phyloP scores from a whole-genome alignment of 257 asterid genomes.

The Lycium ferocissimum region DNA sequence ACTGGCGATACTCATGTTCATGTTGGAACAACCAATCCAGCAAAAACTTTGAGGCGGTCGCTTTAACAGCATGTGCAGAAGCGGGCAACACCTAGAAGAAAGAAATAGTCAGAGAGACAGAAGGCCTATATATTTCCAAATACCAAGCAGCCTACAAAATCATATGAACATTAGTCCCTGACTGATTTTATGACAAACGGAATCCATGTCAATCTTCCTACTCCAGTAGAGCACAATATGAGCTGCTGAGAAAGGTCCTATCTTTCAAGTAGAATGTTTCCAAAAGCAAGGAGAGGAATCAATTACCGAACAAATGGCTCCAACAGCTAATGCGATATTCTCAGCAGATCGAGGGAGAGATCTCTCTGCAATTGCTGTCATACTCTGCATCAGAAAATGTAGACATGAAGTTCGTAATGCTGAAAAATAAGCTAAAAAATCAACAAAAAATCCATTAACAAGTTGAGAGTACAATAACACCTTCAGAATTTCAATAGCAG shows the following conservation, averaged over 20 bases:
- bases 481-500: slow-evolving; percentile 83
- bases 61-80: slow-evolving; percentile 70
- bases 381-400: slow-evolving; percentile 51
- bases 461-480: slow-evolving; percentile 42
- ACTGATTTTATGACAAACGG: slow-evolving; percentile 20
- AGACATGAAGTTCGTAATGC: slow-evolving; percentile 27
- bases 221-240: slow-evolving; percentile 7
- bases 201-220: slow-evolving; percentile 22
- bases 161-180: background rate
- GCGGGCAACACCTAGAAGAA: slow-evolving; percentile 74
- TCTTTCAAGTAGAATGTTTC: slow-evolving; percentile 4
- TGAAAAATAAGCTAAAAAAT: slow-evolving; percentile 21
- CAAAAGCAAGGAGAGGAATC: slow-evolving; percentile 8
- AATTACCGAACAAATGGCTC: slow-evolving; percentile 85
- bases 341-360: slow-evolving; percentile 89
- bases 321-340: slow-evolving; percentile 85
- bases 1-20: slow-evolving; percentile 92
- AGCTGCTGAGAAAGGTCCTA: background rate
- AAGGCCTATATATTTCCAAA: background rate
- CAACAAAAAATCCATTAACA: slow-evolving; percentile 30
- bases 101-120: slow-evolving; percentile 17
- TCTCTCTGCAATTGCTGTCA: slow-evolving; percentile 66
- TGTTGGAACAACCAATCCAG: slow-evolving; percentile 77
- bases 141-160: slow-evolving; percentile 13
- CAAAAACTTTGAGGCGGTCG: slow-evolving; percentile 78